phyloP scores from a whole-genome alignment of 306 rosid species.

The Prosopis cineraria region DNA sequence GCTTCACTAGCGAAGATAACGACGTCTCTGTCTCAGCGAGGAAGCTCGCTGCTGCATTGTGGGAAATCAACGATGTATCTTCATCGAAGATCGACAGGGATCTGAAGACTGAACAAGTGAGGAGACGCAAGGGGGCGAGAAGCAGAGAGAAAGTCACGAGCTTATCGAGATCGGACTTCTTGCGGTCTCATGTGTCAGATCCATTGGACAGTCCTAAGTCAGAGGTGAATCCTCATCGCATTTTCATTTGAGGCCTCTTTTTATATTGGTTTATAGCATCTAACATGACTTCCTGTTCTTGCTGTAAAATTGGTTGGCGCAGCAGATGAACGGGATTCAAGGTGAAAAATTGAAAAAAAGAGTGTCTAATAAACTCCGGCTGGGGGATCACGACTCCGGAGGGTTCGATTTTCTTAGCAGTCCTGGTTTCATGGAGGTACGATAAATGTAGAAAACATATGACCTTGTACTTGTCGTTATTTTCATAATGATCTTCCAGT shows the following conservation, averaged over 20 bases:
- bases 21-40: conserved; percentile 65
- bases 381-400: conserved; percentile 43
- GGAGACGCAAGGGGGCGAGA: conserved; percentile 33
- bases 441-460: conserved; percentile 4
- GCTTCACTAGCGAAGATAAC: conserved; percentile 47
- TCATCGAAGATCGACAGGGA: conserved; percentile 48
- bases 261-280: conserved; percentile 23
- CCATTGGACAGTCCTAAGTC: conserved; percentile 59
- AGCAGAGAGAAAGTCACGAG: conserved; percentile 39
- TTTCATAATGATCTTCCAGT: conserved; percentile 17
- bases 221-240: conserved; percentile 53
- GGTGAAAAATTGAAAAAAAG: conserved; percentile 55
- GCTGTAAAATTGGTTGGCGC: conserved; percentile 26
- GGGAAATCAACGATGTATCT: conserved; percentile 71
- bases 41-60: conserved; percentile 77
- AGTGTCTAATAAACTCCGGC: conserved; percentile 44
- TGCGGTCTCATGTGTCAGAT: conserved; percentile 61
- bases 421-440: conserved; percentile 67
- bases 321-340: conserved; percentile 61
- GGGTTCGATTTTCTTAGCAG: conserved; percentile 47
- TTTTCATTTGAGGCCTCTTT: not conserved
- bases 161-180: conserved; percentile 46
- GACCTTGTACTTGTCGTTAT: not conserved
- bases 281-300: not conserved
- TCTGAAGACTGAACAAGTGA: conserved; percentile 34